Evolutionary conservation across 2,329 filamentous ascomycete species (phyloP).

Genomic region (Talaromyces sp.): DNA sequence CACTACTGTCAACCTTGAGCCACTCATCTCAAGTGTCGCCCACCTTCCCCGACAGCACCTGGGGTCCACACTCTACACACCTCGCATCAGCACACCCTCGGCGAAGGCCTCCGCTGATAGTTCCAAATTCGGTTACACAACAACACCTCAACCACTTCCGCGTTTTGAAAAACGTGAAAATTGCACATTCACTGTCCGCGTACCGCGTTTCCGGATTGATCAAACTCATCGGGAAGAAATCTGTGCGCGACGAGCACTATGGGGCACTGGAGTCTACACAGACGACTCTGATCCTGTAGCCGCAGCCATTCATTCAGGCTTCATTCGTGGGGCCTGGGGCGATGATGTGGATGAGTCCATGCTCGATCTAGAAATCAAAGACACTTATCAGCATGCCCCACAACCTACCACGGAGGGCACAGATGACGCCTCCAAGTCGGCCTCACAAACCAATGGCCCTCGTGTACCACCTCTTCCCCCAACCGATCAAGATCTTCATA

Average conservation of each 20-base stretch:
- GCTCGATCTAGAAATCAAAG: slow-evolving; percentile 60
- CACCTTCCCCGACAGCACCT: slow-evolving; percentile 76
- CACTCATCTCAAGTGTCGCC: slow-evolving; percentile 71
- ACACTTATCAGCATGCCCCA: slow-evolving; percentile 48
- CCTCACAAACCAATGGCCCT: slow-evolving; percentile 28
- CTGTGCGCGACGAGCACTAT: slow-evolving; percentile 76
- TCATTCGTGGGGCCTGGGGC: slow-evolving; percentile 85
- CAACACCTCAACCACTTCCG: slow-evolving; percentile 72
- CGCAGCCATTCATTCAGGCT: slow-evolving; percentile 89
- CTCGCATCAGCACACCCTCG: slow-evolving; percentile 59
- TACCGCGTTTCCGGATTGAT: slow-evolving; percentile 77
- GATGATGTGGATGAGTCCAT: slow-evolving; percentile 73
- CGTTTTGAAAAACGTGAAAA: slow-evolving; percentile 79
- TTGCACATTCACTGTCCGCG: slow-evolving; percentile 84
- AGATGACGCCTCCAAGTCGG: slow-evolving; percentile 14
- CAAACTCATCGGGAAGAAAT: slow-evolving; percentile 76
- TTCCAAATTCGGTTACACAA: slow-evolving; percentile 60
- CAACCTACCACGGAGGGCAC: slow-evolving; percentile 40
- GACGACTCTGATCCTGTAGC: slow-evolving; percentile 94
- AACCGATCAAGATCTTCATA: slow-evolving; percentile 75
- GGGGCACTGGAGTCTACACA: slow-evolving; percentile 93
- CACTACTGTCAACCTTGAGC: slow-evolving; percentile 67
- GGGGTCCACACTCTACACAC: slow-evolving; percentile 80
- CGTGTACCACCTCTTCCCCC: slow-evolving; percentile 55
- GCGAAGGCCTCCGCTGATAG: slow-evolving; percentile 46